Conservation (phyloP, 768 basidiomycete genomes). For the Boletus insuetus region DNA sequence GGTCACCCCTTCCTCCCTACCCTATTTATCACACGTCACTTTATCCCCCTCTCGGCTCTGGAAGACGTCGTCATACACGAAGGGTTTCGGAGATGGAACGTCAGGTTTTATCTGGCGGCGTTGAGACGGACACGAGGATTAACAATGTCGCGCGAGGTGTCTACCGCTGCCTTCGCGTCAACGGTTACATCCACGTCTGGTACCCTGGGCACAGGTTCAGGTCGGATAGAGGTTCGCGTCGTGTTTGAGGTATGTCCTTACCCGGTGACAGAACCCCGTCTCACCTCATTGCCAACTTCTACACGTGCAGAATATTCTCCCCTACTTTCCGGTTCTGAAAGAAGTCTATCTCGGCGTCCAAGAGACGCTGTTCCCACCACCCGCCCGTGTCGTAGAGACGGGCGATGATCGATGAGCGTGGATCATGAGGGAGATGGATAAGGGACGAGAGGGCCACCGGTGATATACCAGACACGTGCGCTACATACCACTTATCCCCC, state of each 20-base stretch:
- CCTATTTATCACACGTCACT: conserved; percentile 40
- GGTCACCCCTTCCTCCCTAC: conserved; percentile 45
- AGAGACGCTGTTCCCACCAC: conserved; percentile 34
- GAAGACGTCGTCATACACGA: conserved; percentile 73
- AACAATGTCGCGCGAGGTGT: too few species aligned
- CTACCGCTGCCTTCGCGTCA: too few species aligned
- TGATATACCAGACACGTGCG: too few species aligned
- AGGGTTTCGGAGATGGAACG: conserved; percentile 67
- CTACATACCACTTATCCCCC: too few species aligned
- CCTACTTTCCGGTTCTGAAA: conserved; percentile 58
- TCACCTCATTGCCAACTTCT: too few species aligned
- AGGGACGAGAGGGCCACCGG: too few species aligned
- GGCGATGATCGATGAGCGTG: background rate
- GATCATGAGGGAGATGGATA: too few species aligned
- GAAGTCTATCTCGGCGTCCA: conserved; percentile 63
- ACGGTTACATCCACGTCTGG: too few species aligned
- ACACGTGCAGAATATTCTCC: conserved; percentile 55
- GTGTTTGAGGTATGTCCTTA: conserved; percentile 51
- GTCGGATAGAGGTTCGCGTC: conserved; percentile 41
- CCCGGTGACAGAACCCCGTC: too few species aligned
- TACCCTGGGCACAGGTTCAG: background rate
- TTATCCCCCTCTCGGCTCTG: conserved; percentile 55
- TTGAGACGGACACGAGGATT: conserved; percentile 22
- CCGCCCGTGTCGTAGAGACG: background rate
- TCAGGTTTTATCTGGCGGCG: conserved; percentile 64